Evolutionary conservation across 129 eudicot species (phyloP).

Genomic region (Pseudognaphalium luteoalbum): DNA sequence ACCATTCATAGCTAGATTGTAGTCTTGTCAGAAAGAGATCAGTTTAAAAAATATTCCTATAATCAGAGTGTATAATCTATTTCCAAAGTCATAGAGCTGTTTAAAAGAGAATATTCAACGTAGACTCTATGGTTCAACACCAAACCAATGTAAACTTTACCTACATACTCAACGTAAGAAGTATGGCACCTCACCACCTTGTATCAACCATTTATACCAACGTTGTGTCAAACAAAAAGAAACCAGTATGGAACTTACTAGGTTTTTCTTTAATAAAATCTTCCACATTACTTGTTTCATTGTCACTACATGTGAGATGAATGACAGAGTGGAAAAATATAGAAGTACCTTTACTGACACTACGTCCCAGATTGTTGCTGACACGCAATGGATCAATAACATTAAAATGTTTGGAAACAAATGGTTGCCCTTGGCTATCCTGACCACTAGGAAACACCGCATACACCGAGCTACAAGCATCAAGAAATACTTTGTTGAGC

Average conservation of each 20-base stretch:
- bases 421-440: constrained; percentile 67
- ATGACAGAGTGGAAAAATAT: not conserved
- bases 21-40: no score
- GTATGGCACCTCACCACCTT: not conserved
- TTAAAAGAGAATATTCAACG: no score
- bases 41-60: no score
- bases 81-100: no score
- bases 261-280: not conserved
- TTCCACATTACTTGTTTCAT: not conserved
- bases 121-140: no score
- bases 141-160: no score
- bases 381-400: constrained; percentile 37
- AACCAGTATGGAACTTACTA: not conserved
- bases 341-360: constrained; percentile 77
- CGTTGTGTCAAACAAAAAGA: not conserved
- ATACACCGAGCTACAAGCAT: constrained; percentile 16
- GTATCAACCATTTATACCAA: not conserved
- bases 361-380: constrained; percentile 86
- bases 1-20: no score
- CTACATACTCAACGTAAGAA: no score
- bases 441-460: constrained; percentile 32
- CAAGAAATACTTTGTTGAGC: constrained; percentile 20
- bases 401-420: constrained; percentile 68
- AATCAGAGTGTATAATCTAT: no score
- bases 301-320: not conserved